phyloP scores from a whole-genome alignment of 495 filamentous ascomycete species.

The Hypoxylon fragiforme region DNA sequence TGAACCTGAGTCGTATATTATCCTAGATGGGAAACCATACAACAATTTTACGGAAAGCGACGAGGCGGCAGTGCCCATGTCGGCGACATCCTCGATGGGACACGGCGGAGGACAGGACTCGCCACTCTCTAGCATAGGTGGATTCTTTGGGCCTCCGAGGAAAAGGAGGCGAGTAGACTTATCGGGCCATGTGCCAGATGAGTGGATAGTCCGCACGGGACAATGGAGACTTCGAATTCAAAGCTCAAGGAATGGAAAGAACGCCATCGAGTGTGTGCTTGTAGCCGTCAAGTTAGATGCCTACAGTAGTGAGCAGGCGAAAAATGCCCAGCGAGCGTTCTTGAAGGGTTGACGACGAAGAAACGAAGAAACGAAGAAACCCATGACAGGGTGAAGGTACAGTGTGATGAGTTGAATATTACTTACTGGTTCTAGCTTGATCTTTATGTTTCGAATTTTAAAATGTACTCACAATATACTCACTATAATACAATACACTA shows the following conservation, averaged over 20 bases:
- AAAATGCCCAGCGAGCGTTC: constrained; percentile 72
- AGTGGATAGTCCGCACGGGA: constrained; percentile 75
- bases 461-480: no score
- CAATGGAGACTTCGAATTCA: constrained; percentile 83
- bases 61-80: constrained; percentile 36
- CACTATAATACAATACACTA: not conserved
- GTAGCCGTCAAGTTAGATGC: constrained; percentile 82
- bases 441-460: not conserved
- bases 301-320: constrained; percentile 63
- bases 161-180: constrained; percentile 55
- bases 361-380: not conserved
- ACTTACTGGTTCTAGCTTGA: not conserved
- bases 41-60: constrained; percentile 30
- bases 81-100: constrained; percentile 39
- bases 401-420: not conserved
- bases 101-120: constrained; percentile 39
- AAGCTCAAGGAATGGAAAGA: constrained; percentile 49
- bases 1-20: constrained; percentile 68
- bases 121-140: constrained; percentile 35
- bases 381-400: no score
- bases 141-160: constrained; percentile 39
- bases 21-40: constrained; percentile 66
- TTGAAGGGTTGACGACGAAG: constrained; percentile 44
- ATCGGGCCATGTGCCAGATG: constrained; percentile 40
- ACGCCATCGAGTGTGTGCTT: constrained; percentile 67